Evolutionary conservation across 768 basidiomycete species (phyloP), one percentile per base, ranked within the genome.

Genomic region (Mycena albidolilacea): DNA sequence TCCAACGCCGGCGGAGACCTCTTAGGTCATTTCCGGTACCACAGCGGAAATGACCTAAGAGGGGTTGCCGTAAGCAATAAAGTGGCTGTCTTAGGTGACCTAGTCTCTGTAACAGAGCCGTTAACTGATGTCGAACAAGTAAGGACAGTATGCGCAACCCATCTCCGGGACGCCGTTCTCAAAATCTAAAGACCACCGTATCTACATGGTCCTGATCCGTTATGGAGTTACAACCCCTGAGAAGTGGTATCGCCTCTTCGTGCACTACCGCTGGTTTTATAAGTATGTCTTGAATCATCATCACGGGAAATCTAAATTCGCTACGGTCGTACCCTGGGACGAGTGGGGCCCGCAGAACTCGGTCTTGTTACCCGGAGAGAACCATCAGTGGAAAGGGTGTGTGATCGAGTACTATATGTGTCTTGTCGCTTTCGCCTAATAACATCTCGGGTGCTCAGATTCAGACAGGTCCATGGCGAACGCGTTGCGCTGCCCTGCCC

Each of bases 381-480:
- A 48, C 5, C 58, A 54, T 11, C 50, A 12, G 7, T 63, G 55
- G 59, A 50, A 59, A 15, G 46, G 67, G 72, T 72, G 1, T 9
- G 54, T 10, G 17, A 35, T 17, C 21, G 30, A 7, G 12, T 14
- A 5, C 43, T 5, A 55, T 15, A 46, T 17, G 30, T 17, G 12
- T 17, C 57, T 14, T 35, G 19, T 30, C 8, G 11, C 9, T 10
- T 30, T 30, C 30, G 30, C 30, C 30, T 30, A 3, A 30, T 2
- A 30, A 30, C 30, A 30, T 30, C 30, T 30, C 30, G 30, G 30
- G 30, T 30, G 30, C 30, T 30, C 1, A 30, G 30, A 30, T 30
- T 30, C 30, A 70, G 65, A 39, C 59, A 72, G 2, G 71, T 72
- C n/a, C 71, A 72, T 55, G 71, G 71, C 2, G 71, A 72, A 30